Conservation (phyloP, 148 eudicot species). For the Persicaria tinctoria region DNA sequence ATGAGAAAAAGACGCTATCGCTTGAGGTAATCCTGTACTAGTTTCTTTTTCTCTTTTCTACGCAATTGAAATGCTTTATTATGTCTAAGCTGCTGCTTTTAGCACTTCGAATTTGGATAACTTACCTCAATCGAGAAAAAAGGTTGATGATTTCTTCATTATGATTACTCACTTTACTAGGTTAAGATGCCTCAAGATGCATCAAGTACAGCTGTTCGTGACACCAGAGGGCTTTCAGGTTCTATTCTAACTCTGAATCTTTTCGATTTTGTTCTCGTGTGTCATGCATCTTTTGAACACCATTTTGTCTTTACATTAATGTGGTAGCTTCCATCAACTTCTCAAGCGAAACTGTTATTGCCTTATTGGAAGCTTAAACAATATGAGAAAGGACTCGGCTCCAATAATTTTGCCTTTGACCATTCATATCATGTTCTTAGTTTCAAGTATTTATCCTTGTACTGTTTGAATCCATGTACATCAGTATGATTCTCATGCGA, state of each 20-base stretch:
- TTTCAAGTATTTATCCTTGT: neutral
- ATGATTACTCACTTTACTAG: slow-evolving; percentile 21
- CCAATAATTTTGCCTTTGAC: neutral
- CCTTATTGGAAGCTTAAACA: neutral
- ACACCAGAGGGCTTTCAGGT: slow-evolving; percentile 99
- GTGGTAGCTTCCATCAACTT: neutral
- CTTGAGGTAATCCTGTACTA: slow-evolving; percentile 53
- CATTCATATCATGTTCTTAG: neutral
- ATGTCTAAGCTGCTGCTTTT: neutral
- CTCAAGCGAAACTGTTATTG: neutral
- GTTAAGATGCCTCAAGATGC: slow-evolving; percentile 98
- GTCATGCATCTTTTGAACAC: neutral
- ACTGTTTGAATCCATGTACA: neutral
- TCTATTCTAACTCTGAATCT: slow-evolving; percentile 13
- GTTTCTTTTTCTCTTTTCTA: neutral
- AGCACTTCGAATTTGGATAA: neutral
- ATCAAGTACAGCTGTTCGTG: slow-evolving; percentile 68
- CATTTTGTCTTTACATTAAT: neutral
- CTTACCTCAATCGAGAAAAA: neutral
- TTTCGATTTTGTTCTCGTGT: neutral
- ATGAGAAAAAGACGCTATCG: slow-evolving; percentile 63
- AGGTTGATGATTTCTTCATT: neutral
- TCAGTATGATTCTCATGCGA: neutral
- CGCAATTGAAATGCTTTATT: neutral
- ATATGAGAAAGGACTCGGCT: neutral